These are phyloP conservation scores for Kwoniella pini DNA, from an alignment of 768 basidiomycete genomes.

Conservation along the genomic window DNA sequence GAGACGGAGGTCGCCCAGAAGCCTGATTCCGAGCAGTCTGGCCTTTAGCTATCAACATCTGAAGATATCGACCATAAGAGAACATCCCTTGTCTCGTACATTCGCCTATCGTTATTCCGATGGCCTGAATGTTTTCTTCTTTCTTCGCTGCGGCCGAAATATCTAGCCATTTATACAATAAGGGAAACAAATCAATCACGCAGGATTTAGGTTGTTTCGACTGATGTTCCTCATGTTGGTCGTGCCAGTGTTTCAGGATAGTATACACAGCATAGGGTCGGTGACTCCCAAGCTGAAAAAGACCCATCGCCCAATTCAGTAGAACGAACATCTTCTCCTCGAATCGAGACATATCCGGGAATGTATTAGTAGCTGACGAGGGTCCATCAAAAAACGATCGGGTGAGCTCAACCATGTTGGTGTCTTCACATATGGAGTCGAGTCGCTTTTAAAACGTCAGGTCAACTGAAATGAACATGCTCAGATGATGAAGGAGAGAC, in stretches of 20 bases:
- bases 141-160: conserved; percentile 32
- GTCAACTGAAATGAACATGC: too few species aligned
- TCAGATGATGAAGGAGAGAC: too few species aligned
- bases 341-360: conserved; percentile 30
- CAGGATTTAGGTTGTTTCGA: conserved; percentile 10
- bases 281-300: conserved; percentile 44
- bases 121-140: conserved; percentile 37
- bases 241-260: conserved; percentile 40
- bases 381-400: conserved; percentile 42
- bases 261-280: conserved; percentile 46
- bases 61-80: conserved; percentile 48
- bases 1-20: conserved; percentile 16
- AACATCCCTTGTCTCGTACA: conserved; percentile 45
- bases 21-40: conserved; percentile 28
- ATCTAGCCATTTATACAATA: conserved; percentile 50
- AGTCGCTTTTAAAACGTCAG: conserved; percentile 45
- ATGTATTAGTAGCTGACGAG: conserved; percentile 25
- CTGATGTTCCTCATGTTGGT: conserved; percentile 32
- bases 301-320: conserved; percentile 47
- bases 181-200: conserved; percentile 37
- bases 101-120: conserved; percentile 49
- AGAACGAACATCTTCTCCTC: conserved; percentile 45
- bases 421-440: conserved; percentile 44
- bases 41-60: conserved; percentile 43
- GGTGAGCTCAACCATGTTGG: conserved; percentile 41